Conservation (phyloP, 1,139 yeast genomes). For the Geotrichum candidum region DNA sequence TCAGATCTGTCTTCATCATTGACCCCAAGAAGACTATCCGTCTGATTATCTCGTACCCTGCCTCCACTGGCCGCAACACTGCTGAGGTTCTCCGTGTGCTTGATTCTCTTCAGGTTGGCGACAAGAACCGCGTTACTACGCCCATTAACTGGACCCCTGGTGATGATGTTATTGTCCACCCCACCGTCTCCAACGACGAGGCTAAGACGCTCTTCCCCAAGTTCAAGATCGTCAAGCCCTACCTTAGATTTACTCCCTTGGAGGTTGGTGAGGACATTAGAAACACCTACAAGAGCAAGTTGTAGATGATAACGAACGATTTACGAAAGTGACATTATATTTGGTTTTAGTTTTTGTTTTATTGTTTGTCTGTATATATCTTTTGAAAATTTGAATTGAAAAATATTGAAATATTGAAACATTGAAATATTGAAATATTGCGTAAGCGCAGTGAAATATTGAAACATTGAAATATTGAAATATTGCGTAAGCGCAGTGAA, state of each 20-base stretch:
- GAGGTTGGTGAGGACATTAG: conserved; percentile 8
- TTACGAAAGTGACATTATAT: background rate
- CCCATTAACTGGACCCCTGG: conserved; percentile 88
- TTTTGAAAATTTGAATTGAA: background rate
- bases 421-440: too few species aligned
- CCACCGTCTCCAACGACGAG: conserved; percentile 61
- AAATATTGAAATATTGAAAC: background rate
- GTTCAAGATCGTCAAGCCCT: conserved; percentile 72
- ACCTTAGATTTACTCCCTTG: conserved; percentile 55
- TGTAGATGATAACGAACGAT: background rate
- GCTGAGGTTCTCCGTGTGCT: conserved; percentile 79
- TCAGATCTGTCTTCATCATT: conserved; percentile 76
- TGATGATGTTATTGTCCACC: conserved; percentile 79
- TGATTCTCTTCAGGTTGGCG: conserved; percentile 74
- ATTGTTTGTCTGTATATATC: background rate
- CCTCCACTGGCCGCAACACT: conserved; percentile 82
- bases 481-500: too few species aligned
- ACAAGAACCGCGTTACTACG: conserved; percentile 64
- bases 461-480: too few species aligned
- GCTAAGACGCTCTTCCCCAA: conserved; percentile 70
- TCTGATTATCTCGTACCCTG: conserved; percentile 71
- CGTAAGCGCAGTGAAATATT: too few species aligned
- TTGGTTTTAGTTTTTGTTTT: background rate
- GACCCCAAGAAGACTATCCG: conserved; percentile 74
- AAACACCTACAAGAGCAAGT: conserved; percentile 5